phyloP scores from a whole-genome alignment of 306 rosid genomes.

The Vigna radiata region DNA sequence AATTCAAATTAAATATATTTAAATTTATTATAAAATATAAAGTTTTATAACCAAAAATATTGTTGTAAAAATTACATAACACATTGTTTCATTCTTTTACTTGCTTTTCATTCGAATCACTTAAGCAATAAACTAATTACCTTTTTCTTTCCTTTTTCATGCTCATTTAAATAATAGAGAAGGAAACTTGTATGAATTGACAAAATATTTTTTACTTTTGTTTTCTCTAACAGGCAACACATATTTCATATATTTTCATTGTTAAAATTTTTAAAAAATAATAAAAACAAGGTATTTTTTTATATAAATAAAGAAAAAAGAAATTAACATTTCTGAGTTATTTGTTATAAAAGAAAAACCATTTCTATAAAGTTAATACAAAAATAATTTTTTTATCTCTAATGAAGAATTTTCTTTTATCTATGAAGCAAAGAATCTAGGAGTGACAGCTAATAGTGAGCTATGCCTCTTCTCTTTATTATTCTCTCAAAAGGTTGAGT shows the following conservation, averaged over 20 bases:
- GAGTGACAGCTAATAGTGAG: slow-evolving; percentile 45
- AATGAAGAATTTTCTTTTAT: slow-evolving; percentile 22
- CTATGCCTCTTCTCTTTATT: slow-evolving; percentile 32
- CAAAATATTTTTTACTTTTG: neutral
- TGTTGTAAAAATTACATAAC: too few species aligned
- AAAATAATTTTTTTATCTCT: too few species aligned
- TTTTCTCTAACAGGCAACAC: neutral
- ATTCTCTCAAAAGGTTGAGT: slow-evolving; percentile 23
- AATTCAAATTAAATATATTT: too few species aligned
- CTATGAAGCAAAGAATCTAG: slow-evolving; percentile 41
- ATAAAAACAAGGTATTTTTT: neutral
- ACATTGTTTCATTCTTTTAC: too few species aligned
- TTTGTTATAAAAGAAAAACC: neutral
- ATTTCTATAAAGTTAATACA: neutral
- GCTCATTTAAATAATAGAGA: neutral
- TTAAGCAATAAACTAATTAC: too few species aligned
- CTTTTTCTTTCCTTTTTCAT: neutral
- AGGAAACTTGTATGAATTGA: too few species aligned
- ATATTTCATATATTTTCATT: neutral
- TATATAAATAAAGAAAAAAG: neutral
- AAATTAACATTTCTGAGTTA: neutral
- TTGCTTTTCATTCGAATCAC: too few species aligned
- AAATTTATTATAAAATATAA: too few species aligned
- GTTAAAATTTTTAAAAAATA: neutral
- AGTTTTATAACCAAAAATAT: too few species aligned